phyloP scores from a whole-genome alignment of 345 rosid genomes.

The Aquilaria yunnanensis region DNA sequence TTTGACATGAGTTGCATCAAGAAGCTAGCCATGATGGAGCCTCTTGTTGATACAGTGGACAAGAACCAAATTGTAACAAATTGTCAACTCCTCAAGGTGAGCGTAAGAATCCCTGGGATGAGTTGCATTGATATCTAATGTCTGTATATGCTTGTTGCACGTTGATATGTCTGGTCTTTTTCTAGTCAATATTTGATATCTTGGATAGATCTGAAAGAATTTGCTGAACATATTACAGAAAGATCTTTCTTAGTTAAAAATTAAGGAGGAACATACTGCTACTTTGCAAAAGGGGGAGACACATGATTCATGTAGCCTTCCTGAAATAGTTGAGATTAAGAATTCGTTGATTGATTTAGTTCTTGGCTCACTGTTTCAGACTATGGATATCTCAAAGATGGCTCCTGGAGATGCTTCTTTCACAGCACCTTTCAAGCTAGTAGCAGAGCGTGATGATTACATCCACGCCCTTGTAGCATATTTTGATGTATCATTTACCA shows the following conservation, averaged over 20 bases:
- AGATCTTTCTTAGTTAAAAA: too few species aligned
- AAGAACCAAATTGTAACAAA: slow-evolving; percentile 89
- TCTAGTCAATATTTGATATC: background rate
- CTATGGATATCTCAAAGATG: slow-evolving; percentile 98
- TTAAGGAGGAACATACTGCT: too few species aligned
- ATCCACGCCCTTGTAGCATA: slow-evolving; percentile 99
- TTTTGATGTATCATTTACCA: slow-evolving; percentile 94
- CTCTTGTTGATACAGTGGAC: slow-evolving; percentile 93
- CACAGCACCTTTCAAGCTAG: slow-evolving; percentile 88
- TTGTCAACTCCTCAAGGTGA: slow-evolving; percentile 77
- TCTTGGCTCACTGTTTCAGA: slow-evolving; percentile 38
- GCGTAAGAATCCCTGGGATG: background rate
- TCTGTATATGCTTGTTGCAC: too few species aligned
- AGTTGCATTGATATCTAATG: background rate
- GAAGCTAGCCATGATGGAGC: slow-evolving; percentile 94
- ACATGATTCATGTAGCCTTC: slow-evolving; percentile 2
- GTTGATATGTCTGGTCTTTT: background rate
- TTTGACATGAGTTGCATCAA: slow-evolving; percentile 98
- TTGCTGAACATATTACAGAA: too few species aligned
- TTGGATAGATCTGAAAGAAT: too few species aligned
- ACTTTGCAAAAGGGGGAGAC: background rate
- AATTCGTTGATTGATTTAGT: background rate
- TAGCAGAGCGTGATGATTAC: slow-evolving; percentile 93
- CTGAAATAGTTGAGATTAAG: background rate
- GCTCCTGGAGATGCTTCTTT: slow-evolving; percentile 91